Conservation (phyloP, 495 filamentous ascomycete genomes). For the Penicillium bovifimosum region DNA sequence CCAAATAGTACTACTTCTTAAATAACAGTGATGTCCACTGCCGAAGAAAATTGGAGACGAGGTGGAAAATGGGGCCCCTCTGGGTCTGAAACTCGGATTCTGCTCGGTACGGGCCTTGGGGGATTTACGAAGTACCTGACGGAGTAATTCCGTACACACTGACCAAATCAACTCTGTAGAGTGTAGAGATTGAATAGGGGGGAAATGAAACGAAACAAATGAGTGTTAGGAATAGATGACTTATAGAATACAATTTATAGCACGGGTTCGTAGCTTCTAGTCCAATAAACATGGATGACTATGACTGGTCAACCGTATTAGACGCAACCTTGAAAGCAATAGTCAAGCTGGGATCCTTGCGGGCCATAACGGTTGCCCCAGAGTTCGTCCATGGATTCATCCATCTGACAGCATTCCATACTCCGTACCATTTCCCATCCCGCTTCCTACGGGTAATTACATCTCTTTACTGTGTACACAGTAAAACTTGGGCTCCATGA, state of each 20-base stretch:
- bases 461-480: conserved; percentile 3
- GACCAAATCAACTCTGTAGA: background rate
- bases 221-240: background rate
- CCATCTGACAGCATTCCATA: conserved; percentile 19
- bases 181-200: background rate
- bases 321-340: background rate
- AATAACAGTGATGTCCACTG: background rate
- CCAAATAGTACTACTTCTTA: background rate
- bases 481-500: conserved; percentile 7
- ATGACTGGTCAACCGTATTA: no score
- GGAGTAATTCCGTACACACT: background rate
- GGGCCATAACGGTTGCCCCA: conserved; percentile 30
- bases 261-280: no score
- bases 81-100: conserved; percentile 6
- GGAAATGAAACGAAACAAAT: conserved; percentile 3
- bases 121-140: background rate
- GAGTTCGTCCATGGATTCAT: conserved; percentile 28
- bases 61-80: conserved; percentile 1
- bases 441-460: conserved; percentile 16
- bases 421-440: no score
- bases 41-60: background rate
- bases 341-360: conserved; percentile 14
- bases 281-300: no score
- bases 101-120: conserved; percentile 22
- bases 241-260: background rate